Percentiles rank a stretch among this genome's conserved stretches.
Evolutionary conservation across 257 asterid genomes (phyloP).

Genomic region (Ajuga chamaepitys): DNA sequence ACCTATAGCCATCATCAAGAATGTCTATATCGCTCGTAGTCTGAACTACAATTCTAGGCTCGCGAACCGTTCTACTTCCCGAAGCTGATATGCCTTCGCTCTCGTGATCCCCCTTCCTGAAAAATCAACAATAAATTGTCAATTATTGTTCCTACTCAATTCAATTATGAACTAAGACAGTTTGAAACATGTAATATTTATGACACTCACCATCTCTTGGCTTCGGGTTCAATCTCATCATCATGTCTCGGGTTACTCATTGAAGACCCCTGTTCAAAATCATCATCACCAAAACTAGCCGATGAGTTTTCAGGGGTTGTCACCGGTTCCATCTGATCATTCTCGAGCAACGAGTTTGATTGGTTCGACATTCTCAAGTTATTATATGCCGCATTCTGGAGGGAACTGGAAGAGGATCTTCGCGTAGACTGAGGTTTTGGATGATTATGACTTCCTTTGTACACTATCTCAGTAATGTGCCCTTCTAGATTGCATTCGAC

Average conservation of each 20-base stretch:
- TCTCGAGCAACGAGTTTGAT: conserved; percentile 30
- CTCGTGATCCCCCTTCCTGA: conserved; percentile 76
- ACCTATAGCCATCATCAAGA: conserved; percentile 90
- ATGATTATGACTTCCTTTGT: conserved; percentile 85
- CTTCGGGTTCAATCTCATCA: conserved; percentile 65
- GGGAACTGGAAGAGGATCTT: conserved; percentile 52
- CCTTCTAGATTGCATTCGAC: conserved; percentile 79
- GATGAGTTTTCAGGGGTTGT: conserved; percentile 59
- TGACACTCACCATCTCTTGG: conserved; percentile 73
- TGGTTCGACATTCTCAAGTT: conserved; percentile 28
- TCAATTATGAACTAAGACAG: background rate
- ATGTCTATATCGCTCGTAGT: conserved; percentile 95
- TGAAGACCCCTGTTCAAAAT: conserved; percentile 64
- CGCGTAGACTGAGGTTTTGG: conserved; percentile 80
- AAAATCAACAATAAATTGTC: conserved; percentile 5
- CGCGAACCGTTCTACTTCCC: conserved; percentile 70
- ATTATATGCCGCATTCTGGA: conserved; percentile 25
- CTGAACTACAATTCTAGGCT: conserved; percentile 87
- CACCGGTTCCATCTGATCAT: conserved; percentile 28
- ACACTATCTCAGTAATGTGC: conserved; percentile 78
- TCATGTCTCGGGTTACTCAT: conserved; percentile 63
- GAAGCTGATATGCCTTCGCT: conserved; percentile 57
- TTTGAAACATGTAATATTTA: background rate
- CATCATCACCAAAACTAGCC: conserved; percentile 80
- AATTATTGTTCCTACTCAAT: background rate